Conservation (phyloP, 495 filamentous ascomycete genomes). For the Trichoderma asperelloides region DNA sequence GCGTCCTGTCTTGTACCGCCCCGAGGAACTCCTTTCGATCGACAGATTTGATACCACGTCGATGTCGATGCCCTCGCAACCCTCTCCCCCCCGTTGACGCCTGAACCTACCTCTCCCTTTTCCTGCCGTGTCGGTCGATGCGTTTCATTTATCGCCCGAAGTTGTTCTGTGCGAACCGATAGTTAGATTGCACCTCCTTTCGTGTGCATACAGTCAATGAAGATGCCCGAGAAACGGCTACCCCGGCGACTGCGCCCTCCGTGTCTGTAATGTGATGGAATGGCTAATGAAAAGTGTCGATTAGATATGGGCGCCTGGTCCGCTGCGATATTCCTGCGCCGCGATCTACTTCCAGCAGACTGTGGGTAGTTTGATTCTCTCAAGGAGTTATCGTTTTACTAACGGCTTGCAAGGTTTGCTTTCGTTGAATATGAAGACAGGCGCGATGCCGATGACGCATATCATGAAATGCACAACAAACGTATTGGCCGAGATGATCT, state of each 20-base stretch:
- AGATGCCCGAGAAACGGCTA: constrained; percentile 1
- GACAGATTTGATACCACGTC: constrained; percentile 17
- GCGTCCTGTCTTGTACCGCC: constrained; percentile 15
- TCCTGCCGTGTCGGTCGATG: constrained; percentile 27
- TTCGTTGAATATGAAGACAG: constrained; percentile 99
- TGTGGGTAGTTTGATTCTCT: constrained; percentile 56
- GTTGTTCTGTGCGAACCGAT: background rate
- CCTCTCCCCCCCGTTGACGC: background rate
- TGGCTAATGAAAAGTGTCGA: constrained; percentile 14
- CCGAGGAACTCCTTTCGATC: background rate
- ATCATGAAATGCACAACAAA: constrained; percentile 99
- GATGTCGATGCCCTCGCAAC: constrained; percentile 20
- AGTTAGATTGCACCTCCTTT: constrained; percentile 11
- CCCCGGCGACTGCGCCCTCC: background rate
- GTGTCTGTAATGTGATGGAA: background rate
- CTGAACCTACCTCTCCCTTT: constrained; percentile 17
- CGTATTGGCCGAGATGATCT: constrained; percentile 92
- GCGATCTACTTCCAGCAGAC: constrained; percentile 78
- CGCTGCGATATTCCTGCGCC: constrained; percentile 98
- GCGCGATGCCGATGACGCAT: constrained; percentile 97
- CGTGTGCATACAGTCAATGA: constrained; percentile 20
- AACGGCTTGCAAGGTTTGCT: constrained; percentile 63
- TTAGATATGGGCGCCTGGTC: constrained; percentile 94
- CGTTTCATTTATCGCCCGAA: constrained; percentile 10
- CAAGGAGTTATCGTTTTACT: background rate